Percentiles rank a stretch among this genome's conserved stretches.
Conservation (phyloP, 2,329 filamentous ascomycete genomes). For the Talaromyces funiculosus region DNA sequence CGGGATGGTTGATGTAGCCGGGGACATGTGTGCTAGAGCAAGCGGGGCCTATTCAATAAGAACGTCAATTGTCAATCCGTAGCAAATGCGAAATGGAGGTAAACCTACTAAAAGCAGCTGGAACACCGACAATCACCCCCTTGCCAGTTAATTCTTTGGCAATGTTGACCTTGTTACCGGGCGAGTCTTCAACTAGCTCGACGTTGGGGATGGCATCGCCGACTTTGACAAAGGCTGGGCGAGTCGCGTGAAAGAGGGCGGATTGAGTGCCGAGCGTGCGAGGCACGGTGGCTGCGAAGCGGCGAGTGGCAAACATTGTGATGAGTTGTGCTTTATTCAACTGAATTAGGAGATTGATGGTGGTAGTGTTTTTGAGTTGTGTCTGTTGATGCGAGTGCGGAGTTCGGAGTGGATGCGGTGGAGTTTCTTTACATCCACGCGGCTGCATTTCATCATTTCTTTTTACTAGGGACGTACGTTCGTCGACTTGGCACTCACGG, state of each 20-base stretch:
- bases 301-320: slow-evolving; percentile 35
- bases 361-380: background rate
- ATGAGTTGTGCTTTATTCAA: background rate
- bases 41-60: slow-evolving; percentile 43
- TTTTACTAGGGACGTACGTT: too few relatives aligned
- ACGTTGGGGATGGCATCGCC: slow-evolving; percentile 75
- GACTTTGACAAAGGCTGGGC: slow-evolving; percentile 56
- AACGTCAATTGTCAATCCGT: background rate
- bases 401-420: background rate
- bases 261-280: slow-evolving; percentile 25
- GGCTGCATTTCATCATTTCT: background rate
- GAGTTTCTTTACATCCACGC: background rate
- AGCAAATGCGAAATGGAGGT: background rate
- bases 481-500: background rate
- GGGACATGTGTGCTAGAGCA: slow-evolving; percentile 72
- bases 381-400: background rate
- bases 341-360: background rate
- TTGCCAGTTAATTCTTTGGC: slow-evolving; percentile 70
- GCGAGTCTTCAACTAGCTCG: slow-evolving; percentile 76
- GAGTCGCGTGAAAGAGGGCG: slow-evolving; percentile 36
- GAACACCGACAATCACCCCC: slow-evolving; percentile 79
- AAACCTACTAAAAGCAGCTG: slow-evolving; percentile 64
- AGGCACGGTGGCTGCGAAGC: slow-evolving; percentile 28
- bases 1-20: slow-evolving; percentile 74
- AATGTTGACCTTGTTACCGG: slow-evolving; percentile 85